A percentile compares a stretch with the other conserved stretches of the same genome.
Evolutionary conservation across 176 grass and related monocot genomes (phyloP).

Genomic region (Echinochloa phyllopogon): DNA sequence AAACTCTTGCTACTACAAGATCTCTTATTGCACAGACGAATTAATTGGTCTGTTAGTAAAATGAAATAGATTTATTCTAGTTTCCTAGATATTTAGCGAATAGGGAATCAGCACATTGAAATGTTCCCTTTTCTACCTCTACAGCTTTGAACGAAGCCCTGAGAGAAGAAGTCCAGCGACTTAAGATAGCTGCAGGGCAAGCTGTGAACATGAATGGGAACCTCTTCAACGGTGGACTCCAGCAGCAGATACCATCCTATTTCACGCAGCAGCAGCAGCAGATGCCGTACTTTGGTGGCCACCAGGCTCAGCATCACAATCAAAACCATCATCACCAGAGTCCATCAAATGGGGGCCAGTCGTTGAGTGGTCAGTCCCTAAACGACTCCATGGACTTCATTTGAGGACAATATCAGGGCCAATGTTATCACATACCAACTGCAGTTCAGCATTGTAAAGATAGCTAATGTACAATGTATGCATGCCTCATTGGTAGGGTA

Average conservation of each 20-base stretch:
- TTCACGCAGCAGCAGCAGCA: conserved; percentile 60
- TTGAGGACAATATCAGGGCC: conserved; percentile 47
- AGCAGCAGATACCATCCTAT: conserved; percentile 69
- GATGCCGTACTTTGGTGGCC: conserved; percentile 58
- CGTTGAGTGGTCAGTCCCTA: conserved; percentile 58
- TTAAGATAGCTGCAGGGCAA: conserved; percentile 87
- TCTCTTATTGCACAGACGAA: background rate
- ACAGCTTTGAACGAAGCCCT: conserved; percentile 79
- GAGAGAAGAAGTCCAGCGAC: conserved; percentile 84
- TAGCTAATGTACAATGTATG: conserved; percentile 65
- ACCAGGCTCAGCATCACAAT: conserved; percentile 59
- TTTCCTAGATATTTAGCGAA: conserved; percentile 22
- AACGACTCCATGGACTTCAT: conserved; percentile 93
- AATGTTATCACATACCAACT: conserved; percentile 43
- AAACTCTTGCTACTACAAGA: background rate
- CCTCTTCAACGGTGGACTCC: conserved; percentile 61
- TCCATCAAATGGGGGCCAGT: conserved; percentile 68
- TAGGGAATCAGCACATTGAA: conserved; percentile 9
- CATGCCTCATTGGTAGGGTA: conserved; percentile 52
- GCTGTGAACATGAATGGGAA: conserved; percentile 72
- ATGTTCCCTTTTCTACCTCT: conserved; percentile 14
- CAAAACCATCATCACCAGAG: conserved; percentile 55
- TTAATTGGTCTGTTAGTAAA: conserved; percentile 17
- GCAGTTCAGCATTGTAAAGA: conserved; percentile 60
- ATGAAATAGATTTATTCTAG: background rate